Conservation (phyloP, 73 alveolate species). For the Tetrahymena malaccensis region DNA sequence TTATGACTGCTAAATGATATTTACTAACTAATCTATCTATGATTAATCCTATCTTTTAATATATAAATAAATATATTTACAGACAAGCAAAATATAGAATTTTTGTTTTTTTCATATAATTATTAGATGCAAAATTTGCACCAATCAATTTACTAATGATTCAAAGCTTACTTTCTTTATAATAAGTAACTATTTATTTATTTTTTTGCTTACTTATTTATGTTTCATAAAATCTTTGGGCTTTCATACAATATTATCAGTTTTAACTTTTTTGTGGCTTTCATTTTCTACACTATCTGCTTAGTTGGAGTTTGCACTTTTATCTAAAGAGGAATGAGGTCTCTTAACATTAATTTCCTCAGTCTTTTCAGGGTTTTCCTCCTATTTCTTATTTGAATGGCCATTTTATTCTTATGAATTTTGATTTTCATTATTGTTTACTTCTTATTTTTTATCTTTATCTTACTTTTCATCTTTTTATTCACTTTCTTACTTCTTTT, state of each 20-base stretch:
- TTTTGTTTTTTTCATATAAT: neutral
- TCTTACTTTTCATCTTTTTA: neutral
- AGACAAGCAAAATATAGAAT: neutral
- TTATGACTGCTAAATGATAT: too few relatives aligned
- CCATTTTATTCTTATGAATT: neutral
- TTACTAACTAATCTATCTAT: neutral
- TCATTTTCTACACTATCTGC: neutral
- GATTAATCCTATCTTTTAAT: neutral
- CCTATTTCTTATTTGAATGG: neutral
- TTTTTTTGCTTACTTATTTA: too few relatives aligned
- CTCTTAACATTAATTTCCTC: neutral
- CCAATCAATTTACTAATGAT: neutral
- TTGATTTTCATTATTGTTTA: neutral
- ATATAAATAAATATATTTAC: neutral
- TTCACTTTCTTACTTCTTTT: neutral
- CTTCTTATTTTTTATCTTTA: neutral
- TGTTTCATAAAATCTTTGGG: too few relatives aligned
- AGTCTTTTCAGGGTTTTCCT: neutral
- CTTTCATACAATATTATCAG: neutral
- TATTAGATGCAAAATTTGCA: neutral
- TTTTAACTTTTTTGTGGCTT: neutral
- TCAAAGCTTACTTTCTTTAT: neutral
- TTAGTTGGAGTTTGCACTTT: neutral
- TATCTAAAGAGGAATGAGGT: neutral
- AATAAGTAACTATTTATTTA: too few relatives aligned